Percentiles rank a stretch among this genome's conserved stretches.
These are phyloP conservation scores for Funneliformis mosseae DNA, from an alignment of 192 early-diverging fungal species.

Conservation along the genomic window DNA sequence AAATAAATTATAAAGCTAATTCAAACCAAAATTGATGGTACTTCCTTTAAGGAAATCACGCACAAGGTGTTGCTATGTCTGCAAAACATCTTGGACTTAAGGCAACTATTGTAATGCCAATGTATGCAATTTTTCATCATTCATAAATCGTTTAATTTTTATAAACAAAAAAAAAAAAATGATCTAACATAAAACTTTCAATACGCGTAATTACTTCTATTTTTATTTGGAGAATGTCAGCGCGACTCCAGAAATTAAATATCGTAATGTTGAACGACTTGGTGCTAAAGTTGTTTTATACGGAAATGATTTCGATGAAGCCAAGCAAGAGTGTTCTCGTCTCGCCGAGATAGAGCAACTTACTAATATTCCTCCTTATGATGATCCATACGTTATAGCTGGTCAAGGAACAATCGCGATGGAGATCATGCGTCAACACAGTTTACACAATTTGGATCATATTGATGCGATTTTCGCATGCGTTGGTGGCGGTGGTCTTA, in stretches of 20 bases:
- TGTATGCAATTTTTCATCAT: slow-evolving; percentile 34
- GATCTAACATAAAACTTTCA: background rate
- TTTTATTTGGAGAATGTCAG: slow-evolving; percentile 22
- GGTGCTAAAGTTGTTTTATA: slow-evolving; percentile 89
- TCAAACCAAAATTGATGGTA: background rate
- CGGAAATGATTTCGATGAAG: slow-evolving; percentile 94
- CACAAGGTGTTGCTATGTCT: slow-evolving; percentile 94
- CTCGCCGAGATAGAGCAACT: slow-evolving; percentile 69
- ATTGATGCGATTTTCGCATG: slow-evolving; percentile 92
- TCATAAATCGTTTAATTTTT: slow-evolving; percentile 7
- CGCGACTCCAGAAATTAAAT: slow-evolving; percentile 80
- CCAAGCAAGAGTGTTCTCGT: slow-evolving; percentile 82
- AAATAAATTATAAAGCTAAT: no score
- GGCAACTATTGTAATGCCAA: slow-evolving; percentile 98
- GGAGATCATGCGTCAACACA: slow-evolving; percentile 76
- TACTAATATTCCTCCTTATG: slow-evolving; percentile 96
- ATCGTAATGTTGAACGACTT: slow-evolving; percentile 85
- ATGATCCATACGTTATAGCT: slow-evolving; percentile 98
- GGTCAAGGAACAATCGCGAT: slow-evolving; percentile 96
- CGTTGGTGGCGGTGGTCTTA: slow-evolving; percentile 93
- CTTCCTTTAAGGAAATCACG: slow-evolving; percentile 77
- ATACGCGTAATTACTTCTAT: background rate
- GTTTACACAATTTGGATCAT: slow-evolving; percentile 51
- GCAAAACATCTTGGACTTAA: slow-evolving; percentile 90
- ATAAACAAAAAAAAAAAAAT: background rate